Conservation (phyloP, 352 stramenopile genomes). For the Aphanomyces astaci region DNA sequence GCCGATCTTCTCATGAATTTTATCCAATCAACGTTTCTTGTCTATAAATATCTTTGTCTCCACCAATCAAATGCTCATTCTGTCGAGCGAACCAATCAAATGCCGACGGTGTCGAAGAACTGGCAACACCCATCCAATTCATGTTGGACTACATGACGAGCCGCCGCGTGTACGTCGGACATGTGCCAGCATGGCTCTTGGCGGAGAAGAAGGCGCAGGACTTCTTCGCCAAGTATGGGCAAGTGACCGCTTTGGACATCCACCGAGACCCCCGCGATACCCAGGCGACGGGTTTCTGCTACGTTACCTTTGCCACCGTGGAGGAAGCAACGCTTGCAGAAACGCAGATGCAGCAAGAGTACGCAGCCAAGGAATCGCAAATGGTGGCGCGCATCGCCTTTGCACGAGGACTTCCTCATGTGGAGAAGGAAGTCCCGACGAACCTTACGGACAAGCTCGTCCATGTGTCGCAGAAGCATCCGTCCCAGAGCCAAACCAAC, state of each 20-base stretch:
- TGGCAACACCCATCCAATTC: background rate
- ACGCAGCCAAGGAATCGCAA: background rate
- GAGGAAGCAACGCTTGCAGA: background rate
- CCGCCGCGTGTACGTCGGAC: slow-evolving; percentile 10
- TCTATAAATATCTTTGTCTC: slow-evolving; percentile 1
- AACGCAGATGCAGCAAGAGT: background rate
- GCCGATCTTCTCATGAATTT: slow-evolving; percentile 14
- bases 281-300: slow-evolving; percentile 12
- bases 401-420: background rate
- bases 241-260: background rate
- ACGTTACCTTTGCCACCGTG: background rate
- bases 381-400: slow-evolving; percentile 13
- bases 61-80: background rate
- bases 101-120: background rate
- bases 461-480: background rate
- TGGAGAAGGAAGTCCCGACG: background rate
- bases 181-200: slow-evolving; percentile 14
- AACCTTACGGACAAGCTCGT: background rate
- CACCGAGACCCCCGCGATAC: background rate
- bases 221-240: slow-evolving; percentile 13
- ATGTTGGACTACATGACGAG: background rate
- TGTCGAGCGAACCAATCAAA: background rate
- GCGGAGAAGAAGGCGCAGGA: background rate
- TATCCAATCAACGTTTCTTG: background rate
- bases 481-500: background rate